Percentiles rank a stretch among this genome's conserved stretches.
These are phyloP conservation scores for Capsicum rhomboideum DNA, from an alignment of 257 asterid species.

Conservation along the genomic window DNA sequence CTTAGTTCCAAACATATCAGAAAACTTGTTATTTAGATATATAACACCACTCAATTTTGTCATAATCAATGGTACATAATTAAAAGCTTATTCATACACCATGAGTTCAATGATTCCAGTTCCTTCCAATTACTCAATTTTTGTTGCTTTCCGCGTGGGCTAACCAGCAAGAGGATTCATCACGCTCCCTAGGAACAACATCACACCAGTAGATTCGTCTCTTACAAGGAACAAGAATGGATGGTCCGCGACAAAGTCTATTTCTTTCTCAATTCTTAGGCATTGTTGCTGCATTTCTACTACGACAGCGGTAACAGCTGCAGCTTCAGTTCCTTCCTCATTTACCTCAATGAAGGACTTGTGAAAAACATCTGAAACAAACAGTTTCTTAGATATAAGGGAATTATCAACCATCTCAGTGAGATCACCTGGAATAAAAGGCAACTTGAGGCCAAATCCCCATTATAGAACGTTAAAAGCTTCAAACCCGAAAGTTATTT, in stretches of 20 bases:
- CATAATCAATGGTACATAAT: neutral
- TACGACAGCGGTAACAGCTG: conserved; percentile 25
- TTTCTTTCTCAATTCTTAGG: conserved; percentile 5
- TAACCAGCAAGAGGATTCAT: conserved; percentile 14
- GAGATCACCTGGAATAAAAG: conserved; percentile 20
- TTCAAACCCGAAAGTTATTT: conserved; percentile 27
- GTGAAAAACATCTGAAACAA: conserved; percentile 15
- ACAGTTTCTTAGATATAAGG: neutral
- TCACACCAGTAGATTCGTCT: conserved; percentile 19
- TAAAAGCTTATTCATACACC: too few relatives aligned
- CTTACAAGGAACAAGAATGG: conserved; percentile 27
- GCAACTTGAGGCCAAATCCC: conserved; percentile 15
- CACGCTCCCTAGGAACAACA: conserved; percentile 22
- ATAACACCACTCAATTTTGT: too few relatives aligned
- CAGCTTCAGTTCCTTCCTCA: conserved; percentile 36
- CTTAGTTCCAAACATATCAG: neutral
- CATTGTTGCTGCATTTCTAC: neutral
- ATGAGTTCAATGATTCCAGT: neutral
- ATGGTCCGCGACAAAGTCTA: conserved; percentile 28
- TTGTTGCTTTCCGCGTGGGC: neutral
- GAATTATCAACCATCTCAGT: conserved; percentile 23
- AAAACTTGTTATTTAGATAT: too few relatives aligned
- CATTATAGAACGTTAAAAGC: conserved; percentile 20
- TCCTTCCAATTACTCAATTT: neutral
- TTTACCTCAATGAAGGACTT: conserved; percentile 14